Percentiles rank a stretch among this genome's conserved stretches.
Conservation (phyloP, 2,329 filamentous ascomycete genomes). For the Trichoderma sp. region DNA sequence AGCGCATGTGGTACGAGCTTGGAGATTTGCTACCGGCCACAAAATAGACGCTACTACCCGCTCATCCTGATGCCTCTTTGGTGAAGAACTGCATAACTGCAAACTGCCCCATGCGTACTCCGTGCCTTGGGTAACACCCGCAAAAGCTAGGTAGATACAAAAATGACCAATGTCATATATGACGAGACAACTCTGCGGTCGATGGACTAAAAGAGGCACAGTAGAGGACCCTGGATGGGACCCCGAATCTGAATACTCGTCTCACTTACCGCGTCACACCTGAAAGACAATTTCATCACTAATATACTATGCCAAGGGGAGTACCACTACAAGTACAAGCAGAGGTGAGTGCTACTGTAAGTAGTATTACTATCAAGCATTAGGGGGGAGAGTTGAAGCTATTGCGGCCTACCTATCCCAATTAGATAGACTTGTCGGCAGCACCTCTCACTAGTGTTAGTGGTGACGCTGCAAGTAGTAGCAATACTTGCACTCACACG, state of each 20-base stretch:
- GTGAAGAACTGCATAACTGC: slow-evolving; percentile 5
- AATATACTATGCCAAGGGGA: neutral
- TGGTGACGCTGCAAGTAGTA: neutral
- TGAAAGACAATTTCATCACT: neutral
- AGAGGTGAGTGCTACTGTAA: neutral
- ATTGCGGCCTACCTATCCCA: neutral
- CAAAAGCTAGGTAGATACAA: neutral
- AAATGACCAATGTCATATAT: neutral
- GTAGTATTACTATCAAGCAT: neutral
- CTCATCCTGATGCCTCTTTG: neutral
- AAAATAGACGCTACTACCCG: neutral
- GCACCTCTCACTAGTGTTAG: neutral
- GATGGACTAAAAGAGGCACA: neutral
- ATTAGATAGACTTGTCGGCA: slow-evolving; percentile 18
- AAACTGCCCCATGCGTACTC: neutral
- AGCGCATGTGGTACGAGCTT: slow-evolving; percentile 8
- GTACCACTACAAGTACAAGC: neutral
- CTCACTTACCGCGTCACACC: slow-evolving; percentile 18
- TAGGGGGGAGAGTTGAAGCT: neutral
- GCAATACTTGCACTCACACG: slow-evolving; percentile 15
- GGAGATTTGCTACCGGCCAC: neutral
- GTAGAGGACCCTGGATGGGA: neutral
- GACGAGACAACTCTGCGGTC: neutral
- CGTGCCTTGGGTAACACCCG: neutral
- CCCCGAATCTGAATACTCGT: slow-evolving; percentile 9